These are phyloP conservation scores for Boletus semigastroideus DNA, from an alignment of 1,284 basidiomycete species.

Conservation along the genomic window DNA sequence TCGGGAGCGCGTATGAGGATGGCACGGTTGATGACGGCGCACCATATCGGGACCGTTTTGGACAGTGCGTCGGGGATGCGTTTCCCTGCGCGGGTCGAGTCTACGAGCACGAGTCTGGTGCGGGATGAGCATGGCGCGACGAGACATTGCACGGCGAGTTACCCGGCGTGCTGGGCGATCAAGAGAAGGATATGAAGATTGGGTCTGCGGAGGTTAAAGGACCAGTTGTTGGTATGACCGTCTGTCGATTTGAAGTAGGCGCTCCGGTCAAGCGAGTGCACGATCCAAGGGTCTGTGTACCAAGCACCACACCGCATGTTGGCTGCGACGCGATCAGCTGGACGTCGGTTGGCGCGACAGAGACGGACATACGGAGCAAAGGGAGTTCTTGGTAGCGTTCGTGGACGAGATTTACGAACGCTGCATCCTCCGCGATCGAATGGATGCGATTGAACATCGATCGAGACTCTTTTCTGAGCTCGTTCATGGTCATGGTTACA, in stretches of 20 bases:
- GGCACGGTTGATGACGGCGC: slow-evolving; percentile 85
- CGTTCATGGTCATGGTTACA: no score
- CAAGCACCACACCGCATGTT: slow-evolving; percentile 94
- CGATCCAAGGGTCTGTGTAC: slow-evolving; percentile 79
- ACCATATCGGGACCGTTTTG: slow-evolving; percentile 97
- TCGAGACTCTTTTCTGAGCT: slow-evolving; percentile 61
- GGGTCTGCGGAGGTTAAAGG: slow-evolving; percentile 82
- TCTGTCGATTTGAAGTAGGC: slow-evolving; percentile 99
- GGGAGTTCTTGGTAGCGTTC: slow-evolving; percentile 58
- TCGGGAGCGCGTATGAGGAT: slow-evolving; percentile 34
- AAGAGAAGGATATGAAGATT: slow-evolving; percentile 80
- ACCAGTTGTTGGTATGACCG: slow-evolving; percentile 87
- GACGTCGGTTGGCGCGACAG: neutral
- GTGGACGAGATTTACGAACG: slow-evolving; percentile 65
- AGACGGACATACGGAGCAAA: slow-evolving; percentile 56
- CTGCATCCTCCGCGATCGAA: slow-evolving; percentile 77
- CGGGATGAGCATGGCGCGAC: neutral
- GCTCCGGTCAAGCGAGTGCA: slow-evolving; percentile 37
- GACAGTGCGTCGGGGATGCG: slow-evolving; percentile 92
- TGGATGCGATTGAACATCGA: slow-evolving; percentile 86
- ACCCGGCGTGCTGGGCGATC: slow-evolving; percentile 63
- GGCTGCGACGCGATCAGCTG: slow-evolving; percentile 44
- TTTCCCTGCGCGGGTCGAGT: slow-evolving; percentile 93
- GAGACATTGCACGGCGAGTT: slow-evolving; percentile 20
- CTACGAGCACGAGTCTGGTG: slow-evolving; percentile 79